phyloP scores from a whole-genome alignment of 352 stramenopile species.

The Globisporangium orthogonon region DNA sequence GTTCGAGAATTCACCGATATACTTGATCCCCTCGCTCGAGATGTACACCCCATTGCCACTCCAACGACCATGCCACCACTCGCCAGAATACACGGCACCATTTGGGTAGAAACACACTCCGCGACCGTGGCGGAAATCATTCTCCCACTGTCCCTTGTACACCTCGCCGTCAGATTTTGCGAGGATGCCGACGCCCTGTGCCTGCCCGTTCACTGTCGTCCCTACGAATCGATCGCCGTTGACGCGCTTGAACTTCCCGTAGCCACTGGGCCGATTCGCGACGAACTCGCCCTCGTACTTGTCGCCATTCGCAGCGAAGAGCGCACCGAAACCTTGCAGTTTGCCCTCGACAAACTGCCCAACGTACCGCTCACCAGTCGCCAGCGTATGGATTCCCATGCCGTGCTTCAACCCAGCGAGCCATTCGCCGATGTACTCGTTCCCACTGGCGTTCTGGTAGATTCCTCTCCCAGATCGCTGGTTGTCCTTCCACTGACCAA shows the following conservation, averaged over 20 bases:
- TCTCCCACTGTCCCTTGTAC: conserved; percentile 84
- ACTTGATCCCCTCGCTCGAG: conserved; percentile 60
- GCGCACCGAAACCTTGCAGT: conserved; percentile 62
- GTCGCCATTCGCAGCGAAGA: conserved; percentile 71
- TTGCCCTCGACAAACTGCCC: conserved; percentile 79
- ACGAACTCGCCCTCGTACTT: conserved; percentile 73
- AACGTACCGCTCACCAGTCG: conserved; percentile 81
- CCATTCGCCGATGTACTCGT: conserved; percentile 75
- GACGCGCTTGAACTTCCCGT: conserved; percentile 60
- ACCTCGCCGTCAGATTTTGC: conserved; percentile 76
- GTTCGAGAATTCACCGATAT: conserved; percentile 54
- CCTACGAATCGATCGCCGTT: conserved; percentile 69
- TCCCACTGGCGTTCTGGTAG: conserved; percentile 46
- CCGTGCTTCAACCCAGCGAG: conserved; percentile 71
- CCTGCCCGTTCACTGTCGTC: conserved; percentile 45
- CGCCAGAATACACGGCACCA: conserved; percentile 63
- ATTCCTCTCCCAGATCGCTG: conserved; percentile 63
- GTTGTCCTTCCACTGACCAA: conserved; percentile 72
- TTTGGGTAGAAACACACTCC: conserved; percentile 78
- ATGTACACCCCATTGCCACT: conserved; percentile 56
- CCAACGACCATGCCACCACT: conserved; percentile 59
- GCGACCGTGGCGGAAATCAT: conserved; percentile 50
- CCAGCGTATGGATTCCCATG: conserved; percentile 62
- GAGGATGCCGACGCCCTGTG: conserved; percentile 75
- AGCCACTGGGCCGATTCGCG: conserved; percentile 33